These are phyloP conservation scores for Serpula lacrymans DNA, from an alignment of 768 basidiomycete genomes.

Conservation along the genomic window DNA sequence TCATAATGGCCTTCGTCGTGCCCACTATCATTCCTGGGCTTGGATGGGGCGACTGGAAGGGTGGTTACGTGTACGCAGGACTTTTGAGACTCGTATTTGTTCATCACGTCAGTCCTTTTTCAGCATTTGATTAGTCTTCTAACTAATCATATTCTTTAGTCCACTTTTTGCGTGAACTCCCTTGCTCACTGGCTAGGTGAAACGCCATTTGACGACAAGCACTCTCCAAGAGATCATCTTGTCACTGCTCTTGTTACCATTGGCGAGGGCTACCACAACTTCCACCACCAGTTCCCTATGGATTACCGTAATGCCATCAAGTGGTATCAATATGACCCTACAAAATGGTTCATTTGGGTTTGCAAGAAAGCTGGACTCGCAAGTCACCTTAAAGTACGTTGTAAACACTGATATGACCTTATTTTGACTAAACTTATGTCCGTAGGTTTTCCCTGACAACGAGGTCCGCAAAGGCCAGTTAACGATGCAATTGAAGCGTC, in stretches of 20 bases:
- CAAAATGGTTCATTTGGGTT: conserved; percentile 81
- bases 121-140: no score
- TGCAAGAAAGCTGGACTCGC: conserved; percentile 48
- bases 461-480: conserved; percentile 84
- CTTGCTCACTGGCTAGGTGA: conserved; percentile 96
- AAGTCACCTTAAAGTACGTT: conserved; percentile 49
- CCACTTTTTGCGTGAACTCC: conserved; percentile 96
- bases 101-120: conserved; percentile 64
- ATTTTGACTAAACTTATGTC: not conserved
- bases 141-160: conserved; percentile 45
- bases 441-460: conserved; percentile 58
- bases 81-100: conserved; percentile 78
- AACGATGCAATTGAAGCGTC: conserved; percentile 90
- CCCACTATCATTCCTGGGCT: conserved; percentile 79
- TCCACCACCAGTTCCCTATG: conserved; percentile 97
- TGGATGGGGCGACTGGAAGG: conserved; percentile 80
- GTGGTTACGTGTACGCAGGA: conserved; percentile 85
- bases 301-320: conserved; percentile 96
- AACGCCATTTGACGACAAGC: conserved; percentile 91
- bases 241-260: conserved; percentile 88
- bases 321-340: conserved; percentile 89
- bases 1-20: conserved; percentile 66
- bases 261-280: conserved; percentile 98
- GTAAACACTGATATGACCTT: not conserved
- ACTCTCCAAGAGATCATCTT: conserved; percentile 86